Percentiles rank a stretch among this genome's conserved stretches.
These are phyloP conservation scores for Fusarium sublunatum DNA, from an alignment of 2,329 filamentous ascomycete species.

Conservation along the genomic window DNA sequence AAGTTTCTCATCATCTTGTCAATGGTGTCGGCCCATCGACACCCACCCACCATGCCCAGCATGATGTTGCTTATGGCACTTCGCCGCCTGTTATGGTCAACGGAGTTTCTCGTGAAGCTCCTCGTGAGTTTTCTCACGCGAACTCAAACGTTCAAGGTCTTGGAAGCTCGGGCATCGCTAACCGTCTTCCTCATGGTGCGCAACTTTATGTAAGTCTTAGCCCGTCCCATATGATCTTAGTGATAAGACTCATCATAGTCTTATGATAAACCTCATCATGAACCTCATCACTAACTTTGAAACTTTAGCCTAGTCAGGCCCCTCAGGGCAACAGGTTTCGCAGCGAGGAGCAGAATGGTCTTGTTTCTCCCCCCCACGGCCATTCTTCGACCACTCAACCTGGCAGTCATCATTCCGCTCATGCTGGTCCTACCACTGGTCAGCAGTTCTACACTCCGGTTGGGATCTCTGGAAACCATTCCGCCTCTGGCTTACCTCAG, in stretches of 20 bases:
- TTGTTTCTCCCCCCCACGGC: slow-evolving; percentile 17
- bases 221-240: not conserved
- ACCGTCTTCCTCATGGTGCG: slow-evolving; percentile 12
- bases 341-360: slow-evolving; percentile 1
- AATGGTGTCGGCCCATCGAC: not conserved
- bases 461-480: slow-evolving; percentile 15
- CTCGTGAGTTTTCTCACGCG: not conserved
- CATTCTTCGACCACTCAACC: slow-evolving; percentile 8
- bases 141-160: slow-evolving; percentile 1
- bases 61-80: slow-evolving; percentile 6
- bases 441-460: slow-evolving; percentile 26
- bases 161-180: slow-evolving; percentile 12
- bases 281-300: slow-evolving; percentile 13
- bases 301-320: slow-evolving; percentile 3
- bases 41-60: not conserved
- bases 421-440: slow-evolving; percentile 6
- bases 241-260: not conserved
- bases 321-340: not conserved
- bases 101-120: not conserved
- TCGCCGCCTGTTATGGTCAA: not conserved
- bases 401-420: slow-evolving; percentile 2
- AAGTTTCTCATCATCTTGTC: not conserved
- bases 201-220: slow-evolving; percentile 24
- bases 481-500: slow-evolving; percentile 20
- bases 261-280: not conserved